A percentile compares a stretch with the other conserved stretches of the same genome.
phyloP scores from a whole-genome alignment of 306 rosid genomes.

The Pyrus communis region DNA sequence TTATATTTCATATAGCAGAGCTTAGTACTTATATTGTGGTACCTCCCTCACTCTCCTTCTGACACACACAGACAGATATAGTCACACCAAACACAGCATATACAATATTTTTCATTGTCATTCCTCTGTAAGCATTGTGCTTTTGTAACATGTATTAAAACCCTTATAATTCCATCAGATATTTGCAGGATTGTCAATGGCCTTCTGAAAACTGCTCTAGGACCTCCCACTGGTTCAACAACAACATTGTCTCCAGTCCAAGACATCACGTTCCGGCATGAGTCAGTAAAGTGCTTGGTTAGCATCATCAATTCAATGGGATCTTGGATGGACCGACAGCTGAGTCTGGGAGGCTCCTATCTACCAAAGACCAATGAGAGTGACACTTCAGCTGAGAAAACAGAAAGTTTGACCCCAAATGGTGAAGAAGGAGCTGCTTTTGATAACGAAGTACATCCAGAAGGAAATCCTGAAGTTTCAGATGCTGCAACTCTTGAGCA shows the following conservation, averaged over 20 bases:
- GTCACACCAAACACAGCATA: background rate
- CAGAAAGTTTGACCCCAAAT: conserved; percentile 44
- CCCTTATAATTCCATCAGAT: conserved; percentile 77
- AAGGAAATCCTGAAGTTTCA: conserved; percentile 65
- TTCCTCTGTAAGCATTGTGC: conserved; percentile 26
- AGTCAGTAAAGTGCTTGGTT: conserved; percentile 90
- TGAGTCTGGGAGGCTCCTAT: conserved; percentile 57
- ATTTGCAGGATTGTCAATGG: conserved; percentile 98
- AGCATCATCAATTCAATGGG: conserved; percentile 94
- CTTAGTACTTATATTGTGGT: background rate
- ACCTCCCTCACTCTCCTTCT: background rate
- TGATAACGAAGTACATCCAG: conserved; percentile 74
- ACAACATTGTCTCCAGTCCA: conserved; percentile 84
- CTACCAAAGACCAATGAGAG: conserved; percentile 51
- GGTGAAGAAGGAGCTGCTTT: conserved; percentile 76
- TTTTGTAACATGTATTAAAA: conserved; percentile 54
- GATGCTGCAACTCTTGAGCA: conserved; percentile 91
- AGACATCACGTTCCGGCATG: conserved; percentile 90
- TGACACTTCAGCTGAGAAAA: conserved; percentile 45
- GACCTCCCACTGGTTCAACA: conserved; percentile 94
- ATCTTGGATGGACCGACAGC: conserved; percentile 94
- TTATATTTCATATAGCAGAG: background rate
- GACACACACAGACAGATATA: background rate
- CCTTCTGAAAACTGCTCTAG: conserved; percentile 96
- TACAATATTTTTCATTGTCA: conserved; percentile 12